Evolutionary conservation across 306 rosid species (phyloP), one percentile per base, ranked within the genome.

Genomic region (Rubus idaeus): DNA sequence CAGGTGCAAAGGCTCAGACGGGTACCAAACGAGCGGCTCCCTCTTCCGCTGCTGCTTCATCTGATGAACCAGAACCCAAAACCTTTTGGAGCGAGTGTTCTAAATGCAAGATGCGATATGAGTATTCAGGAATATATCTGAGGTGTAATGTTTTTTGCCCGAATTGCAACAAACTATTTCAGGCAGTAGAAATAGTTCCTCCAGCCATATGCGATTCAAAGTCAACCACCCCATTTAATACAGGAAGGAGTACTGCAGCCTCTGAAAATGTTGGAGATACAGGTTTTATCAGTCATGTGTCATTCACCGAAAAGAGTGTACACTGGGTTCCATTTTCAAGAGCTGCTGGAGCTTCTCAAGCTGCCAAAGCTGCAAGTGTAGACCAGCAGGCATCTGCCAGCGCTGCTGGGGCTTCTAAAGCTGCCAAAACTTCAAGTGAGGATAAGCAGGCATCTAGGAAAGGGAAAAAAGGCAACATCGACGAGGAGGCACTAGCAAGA

Each of bases 71-170:
- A 2, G 87, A 85, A 79, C 69, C 90, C 30, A 86, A 75, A 72
- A 90, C 97, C 75, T 90, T 95, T 82, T 95, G 99, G 99, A 90
- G 96, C 11, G 93, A 88, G 68, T 95, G 99, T 74, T 82, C 82
- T 53, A 75, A 84, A 74, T 92, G 99, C 87, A 91, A 88, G 85
- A 95, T 95, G 97, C 99, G 90, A 65, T 92, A 90, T 8, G 99
- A 95, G 86, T 92, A 92, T 17, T 6, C 80, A 89, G 90, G 49
- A 82, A 91, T 73, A 84, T 89, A 88, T 84, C 89, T 90, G 56
- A 87, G 87, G 55, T 96, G 86, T 75, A 89, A 92, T 85, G 91
- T 90, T 70, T 82, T 95, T 65, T 95, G 99, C 82, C 96, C 93
- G 57, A 89, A 87, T 81, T 95, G 99, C 80, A 91, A 91, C 35